A percentile compares a stretch with the other conserved stretches of the same genome.
Evolutionary conservation across 768 basidiomycete genomes (phyloP).

Genomic region (Tulasnella sp.): DNA sequence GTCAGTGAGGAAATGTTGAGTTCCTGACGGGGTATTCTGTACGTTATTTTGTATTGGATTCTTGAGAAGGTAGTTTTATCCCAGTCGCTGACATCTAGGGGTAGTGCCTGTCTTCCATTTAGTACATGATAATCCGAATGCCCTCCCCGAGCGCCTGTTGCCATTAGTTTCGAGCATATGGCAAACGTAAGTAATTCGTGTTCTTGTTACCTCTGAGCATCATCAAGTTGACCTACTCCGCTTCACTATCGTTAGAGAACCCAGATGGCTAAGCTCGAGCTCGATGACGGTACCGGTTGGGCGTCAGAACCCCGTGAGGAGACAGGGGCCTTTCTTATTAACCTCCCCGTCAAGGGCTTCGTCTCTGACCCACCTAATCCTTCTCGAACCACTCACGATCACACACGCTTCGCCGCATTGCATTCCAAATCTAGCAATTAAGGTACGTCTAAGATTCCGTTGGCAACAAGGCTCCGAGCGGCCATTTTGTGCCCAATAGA

Average conservation of each 20-base stretch:
- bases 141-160: background rate
- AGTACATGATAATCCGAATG: conserved; percentile 14
- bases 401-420: background rate
- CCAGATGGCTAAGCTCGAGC: conserved; percentile 12
- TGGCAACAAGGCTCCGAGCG: background rate
- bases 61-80: background rate
- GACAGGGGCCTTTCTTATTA: background rate
- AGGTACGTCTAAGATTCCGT: background rate
- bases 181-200: conserved; percentile 6
- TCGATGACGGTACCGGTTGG: background rate
- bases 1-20: background rate
- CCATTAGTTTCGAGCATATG: background rate
- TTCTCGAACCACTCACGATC: background rate
- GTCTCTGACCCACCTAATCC: background rate
- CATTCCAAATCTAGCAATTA: background rate
- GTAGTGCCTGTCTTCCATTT: background rate
- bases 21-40: conserved; percentile 11
- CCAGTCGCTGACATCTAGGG: background rate
- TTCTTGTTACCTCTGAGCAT: background rate
- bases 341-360: conserved; percentile 6
- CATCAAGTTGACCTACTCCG: background rate
- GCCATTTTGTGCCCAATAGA: background rate
- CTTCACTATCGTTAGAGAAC: background rate
- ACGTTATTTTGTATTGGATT: background rate
- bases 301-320: background rate